Base-by-base conservation (phyloP, 1,139 yeast species). In the Pichia sp. region DNA sequence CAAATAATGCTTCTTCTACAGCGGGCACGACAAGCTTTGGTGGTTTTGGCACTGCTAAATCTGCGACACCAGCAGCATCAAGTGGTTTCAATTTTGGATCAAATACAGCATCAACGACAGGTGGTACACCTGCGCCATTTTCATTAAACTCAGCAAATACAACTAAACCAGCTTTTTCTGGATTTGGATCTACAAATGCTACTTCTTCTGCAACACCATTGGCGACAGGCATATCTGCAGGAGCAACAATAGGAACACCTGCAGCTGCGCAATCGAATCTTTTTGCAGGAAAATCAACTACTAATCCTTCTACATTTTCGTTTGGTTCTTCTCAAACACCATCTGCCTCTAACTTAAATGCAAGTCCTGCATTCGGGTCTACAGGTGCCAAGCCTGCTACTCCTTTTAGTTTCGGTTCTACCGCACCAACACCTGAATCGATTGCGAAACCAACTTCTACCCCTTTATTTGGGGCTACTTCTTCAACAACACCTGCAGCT, bases 281-380 rank as follows among this genome's bases (percentile, higher is more conserved):
- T 32, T 12, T 16, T 30, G 45, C 58, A 6, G 33, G 39, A 12
- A 34, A 20, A 24, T 30, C 29, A 6, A 40, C 49, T 25, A 35
- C 47, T 24, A n/a, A n/a, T n/a, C n/a, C n/a, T n/a, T 38, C 54
- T 7, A 54, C 59, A 3, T 61, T 61, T 49, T 47, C 56, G 23
- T 59, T 62, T 40, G 66, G 64, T 20, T 38, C 23, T 22, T 16
- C 22, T 6, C 12, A 16, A 6, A 7, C 37, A 6, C 20, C 37
- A 23, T 6, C 28, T 34, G n/a, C 37, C 6, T n/a, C 37, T 34
- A 12, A 27, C 10, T 16, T 28, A 20, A 28, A 6, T 26, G 28
- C 6, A 26, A 26, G 8, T 8, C 6, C 28, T 6, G 6, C 28
- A 26, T n/a, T n/a, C n/a, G n/a, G n/a, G n/a, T n/a, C n/a, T n/a